phyloP scores from a whole-genome alignment of 1,284 basidiomycete genomes.

The Microbotryomycetes sp. region DNA sequence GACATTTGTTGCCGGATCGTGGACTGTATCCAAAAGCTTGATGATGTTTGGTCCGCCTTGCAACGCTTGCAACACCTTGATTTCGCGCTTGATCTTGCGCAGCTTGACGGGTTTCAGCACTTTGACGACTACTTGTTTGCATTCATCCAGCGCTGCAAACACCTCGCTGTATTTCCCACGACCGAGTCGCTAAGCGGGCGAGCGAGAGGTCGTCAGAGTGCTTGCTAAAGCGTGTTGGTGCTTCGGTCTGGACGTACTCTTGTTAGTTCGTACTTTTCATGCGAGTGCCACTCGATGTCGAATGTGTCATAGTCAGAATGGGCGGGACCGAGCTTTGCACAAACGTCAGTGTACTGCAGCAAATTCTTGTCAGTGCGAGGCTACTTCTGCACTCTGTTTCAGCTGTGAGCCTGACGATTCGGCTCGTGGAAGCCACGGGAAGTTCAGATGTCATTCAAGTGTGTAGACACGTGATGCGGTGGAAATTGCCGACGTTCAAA shows the following conservation, averaged over 20 bases:
- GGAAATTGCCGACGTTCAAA: no score
- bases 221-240: no score
- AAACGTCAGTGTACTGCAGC: neutral
- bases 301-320: neutral
- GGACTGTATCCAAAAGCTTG: conserved; percentile 26
- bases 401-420: no score
- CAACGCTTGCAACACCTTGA: conserved; percentile 75
- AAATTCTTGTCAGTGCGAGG: no score
- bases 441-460: no score
- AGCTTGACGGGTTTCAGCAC: conserved; percentile 93
- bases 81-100: neutral
- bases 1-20: conserved; percentile 73
- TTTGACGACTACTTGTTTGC: conserved; percentile 44
- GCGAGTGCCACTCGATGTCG: neutral
- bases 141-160: conserved; percentile 89
- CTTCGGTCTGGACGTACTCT: neutral
- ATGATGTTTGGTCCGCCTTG: conserved; percentile 52
- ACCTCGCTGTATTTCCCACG: conserved; percentile 68
- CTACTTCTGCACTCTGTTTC: no score
- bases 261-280: neutral
- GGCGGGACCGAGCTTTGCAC: no score
- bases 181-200: neutral
- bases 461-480: no score
- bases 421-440: no score
- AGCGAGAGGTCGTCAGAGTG: no score